Base-by-base conservation (phyloP, 2,329 filamentous ascomycete genomes). In the Alternaria sp. region DNA sequence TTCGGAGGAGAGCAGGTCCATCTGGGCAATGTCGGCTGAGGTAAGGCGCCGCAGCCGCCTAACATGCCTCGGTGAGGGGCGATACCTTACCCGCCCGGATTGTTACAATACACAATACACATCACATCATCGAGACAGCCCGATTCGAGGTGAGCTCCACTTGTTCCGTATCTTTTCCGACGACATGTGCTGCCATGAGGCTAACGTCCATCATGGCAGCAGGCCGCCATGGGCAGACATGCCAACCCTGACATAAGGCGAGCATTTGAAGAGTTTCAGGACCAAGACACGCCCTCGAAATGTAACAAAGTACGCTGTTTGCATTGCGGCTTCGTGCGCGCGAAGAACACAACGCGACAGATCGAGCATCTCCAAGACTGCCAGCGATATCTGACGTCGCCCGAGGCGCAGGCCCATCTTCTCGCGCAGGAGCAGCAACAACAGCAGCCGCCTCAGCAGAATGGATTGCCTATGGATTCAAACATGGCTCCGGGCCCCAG, bases 341-440 rank as follows among this genome's bases (percentile, higher is more conserved):
- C 83, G 32, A 84, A 84, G 75, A 85, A 85, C 73, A 83, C 82
- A 11, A 85, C 83, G 10, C 80, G 83, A 64, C 83, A 85, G 72
- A 82, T 84, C 62, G 83, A 85, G 63, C 83, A 85, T 66, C 79
- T 85, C 3, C 80, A 82, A 50, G 74, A 78, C 59, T 85, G 83
- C 68, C 77, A 81, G 64, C 71, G 76, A 7, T 85, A 83, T 66
- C 77, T 84, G 15, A 71, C 72, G 30, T 84, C 82, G 7, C 71
- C 81, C 21, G 83, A 84, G 51, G 83, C 82, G 13, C 80, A 79
- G 45, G 77, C 72, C 13, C 76, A 81, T 57, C 57, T 77, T 30
- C 50, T 70, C 17, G 58, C 65, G 12, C 47, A 56, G 28, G 59
- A 64, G 51, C 59, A 71, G 46, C 55, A 65, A 26, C 59, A 72